Base-by-base conservation (phyloP, 768 basidiomycete genomes). In the Tylopilus rubrobrunneus region DNA sequence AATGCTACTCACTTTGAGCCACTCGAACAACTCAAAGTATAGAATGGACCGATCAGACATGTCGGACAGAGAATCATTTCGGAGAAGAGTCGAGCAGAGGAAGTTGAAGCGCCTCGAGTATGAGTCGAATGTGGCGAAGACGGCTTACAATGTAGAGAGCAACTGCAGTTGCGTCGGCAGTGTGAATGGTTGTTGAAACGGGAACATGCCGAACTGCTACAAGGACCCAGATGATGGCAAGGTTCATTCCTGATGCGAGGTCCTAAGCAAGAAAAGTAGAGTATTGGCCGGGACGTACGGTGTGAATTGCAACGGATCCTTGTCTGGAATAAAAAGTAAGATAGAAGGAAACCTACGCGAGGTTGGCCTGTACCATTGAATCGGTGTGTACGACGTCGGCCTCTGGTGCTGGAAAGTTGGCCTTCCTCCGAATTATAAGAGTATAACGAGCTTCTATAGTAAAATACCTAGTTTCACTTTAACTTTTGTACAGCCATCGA, bases 61-160 rank as follows among this genome's bases (percentile, higher is more conserved):
- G 65, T 97, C 95, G 42, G 91, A 81, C 45, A 98, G 74, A 15
- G 95, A 96, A 69, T 97, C 94, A 62, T 96, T 96, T 56, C 91
- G 80, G 39, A 97, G 77, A 40, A 97, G 81, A 34, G 86, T 82
- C 57, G 89, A 92, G 62, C 88, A 86, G 52, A 97, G 81, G 65
- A 84, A 84, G 65, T 93, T 95, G 74, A 97, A 97, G 33, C 94
- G 81, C 59, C 95, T 76, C n/a, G 33, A 2, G 47, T 40, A 21
- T 23, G 25, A 34, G 11, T 23, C 21, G 11, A 44, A 23, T 49
- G 42, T n/a, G n/a, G n/a, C n/a, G 34, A 45, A 28, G 8, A 44
- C 3, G 33, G 62, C 76, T 41, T 57, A 84, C 86, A 88, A 46
- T 74, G 72, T 8, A 53, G 54, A 23, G 68, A 61, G 60, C 87